Evolutionary conservation across 1,139 yeast genomes (phyloP), one percentile per base, ranked within the genome.

Genomic region (Kazachstania sp.): DNA sequence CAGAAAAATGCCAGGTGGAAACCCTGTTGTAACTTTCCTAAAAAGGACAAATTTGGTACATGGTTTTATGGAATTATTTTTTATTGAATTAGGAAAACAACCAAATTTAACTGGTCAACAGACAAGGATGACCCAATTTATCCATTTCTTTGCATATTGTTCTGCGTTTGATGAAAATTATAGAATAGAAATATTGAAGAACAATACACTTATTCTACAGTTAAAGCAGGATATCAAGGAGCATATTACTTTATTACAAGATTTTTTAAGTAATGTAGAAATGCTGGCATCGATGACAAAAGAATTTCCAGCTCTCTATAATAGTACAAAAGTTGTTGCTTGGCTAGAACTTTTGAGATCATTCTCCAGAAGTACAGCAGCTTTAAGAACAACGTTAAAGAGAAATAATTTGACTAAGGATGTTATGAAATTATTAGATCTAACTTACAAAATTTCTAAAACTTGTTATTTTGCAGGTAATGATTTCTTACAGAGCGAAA

Each of bases 281-380:
- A 29, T 38, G 9, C 45, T 59, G 4, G 41, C 41, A 5, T 45
- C 52, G 18, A 41, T 54, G 31, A 50, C 37, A 18, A 43, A 47
- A 2, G 41, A 32, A 7, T 42, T 60, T 15, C 66, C 66, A 4
- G 54, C 56, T 1, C 47, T 63, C 16, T 53, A 59, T 41, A 62
- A 62, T 43, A 49, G 55, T 26, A 57, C 55, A 37, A 35, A 57
- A 4, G 50, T 54, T 3, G 44, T 54, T 23, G 53, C 64, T 15
- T 63, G 67, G 66, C 46, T 63, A 18, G 47, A 47, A 51, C 70
- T 86, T 37, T 67, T 85, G 30, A 71, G 92, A 47, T 79, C 95
- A 0, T 69, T 86, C 26, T 85, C 95, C 0, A 71, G 95, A 58
- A 83, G 94, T 19, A 83, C 86, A 0, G 71, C 83, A 1, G 67